Conservation (phyloP, 805 yeast species). For the Candida argentea region DNA sequence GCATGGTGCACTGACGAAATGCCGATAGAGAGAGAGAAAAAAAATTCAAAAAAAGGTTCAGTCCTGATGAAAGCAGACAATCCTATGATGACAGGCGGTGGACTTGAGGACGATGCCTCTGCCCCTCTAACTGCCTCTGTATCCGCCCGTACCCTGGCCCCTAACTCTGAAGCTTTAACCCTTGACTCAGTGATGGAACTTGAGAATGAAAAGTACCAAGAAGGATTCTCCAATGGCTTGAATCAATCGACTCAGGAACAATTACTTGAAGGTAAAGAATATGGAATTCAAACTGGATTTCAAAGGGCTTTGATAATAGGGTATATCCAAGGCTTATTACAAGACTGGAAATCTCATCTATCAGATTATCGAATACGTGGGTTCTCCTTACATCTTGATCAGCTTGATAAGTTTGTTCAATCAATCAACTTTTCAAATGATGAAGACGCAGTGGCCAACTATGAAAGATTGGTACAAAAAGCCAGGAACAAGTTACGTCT, state of each 20-base stretch:
- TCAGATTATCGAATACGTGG: slow-evolving; percentile 9
- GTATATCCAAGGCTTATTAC: slow-evolving; percentile 44
- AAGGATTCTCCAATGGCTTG: slow-evolving; percentile 67
- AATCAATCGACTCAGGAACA: slow-evolving; percentile 51
- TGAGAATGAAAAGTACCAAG: slow-evolving; percentile 51
- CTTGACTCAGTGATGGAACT: slow-evolving; percentile 41
- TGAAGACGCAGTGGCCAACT: slow-evolving; percentile 44
- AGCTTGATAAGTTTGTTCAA: slow-evolving; percentile 17
- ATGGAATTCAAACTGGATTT: slow-evolving; percentile 72
- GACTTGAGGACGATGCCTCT: too few relatives aligned
- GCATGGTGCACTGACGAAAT: too few relatives aligned
- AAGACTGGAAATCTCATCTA: slow-evolving; percentile 20
- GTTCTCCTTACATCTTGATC: slow-evolving; percentile 13
- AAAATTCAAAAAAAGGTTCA: too few relatives aligned
- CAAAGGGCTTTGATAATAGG: slow-evolving; percentile 67
- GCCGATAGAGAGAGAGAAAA: too few relatives aligned
- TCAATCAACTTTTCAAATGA: slow-evolving; percentile 27
- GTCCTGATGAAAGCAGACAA: too few relatives aligned
- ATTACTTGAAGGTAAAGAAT: slow-evolving; percentile 67
- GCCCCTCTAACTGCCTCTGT: too few relatives aligned
- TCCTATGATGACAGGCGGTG: too few relatives aligned
- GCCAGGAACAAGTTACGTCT: slow-evolving; percentile 55
- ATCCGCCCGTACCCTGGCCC: too few relatives aligned
- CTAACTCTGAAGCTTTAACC: too few relatives aligned
- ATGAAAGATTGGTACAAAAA: slow-evolving; percentile 41